A percentile compares a stretch with the other conserved stretches of the same genome.
These are phyloP conservation scores for Logfia minima DNA, from an alignment of 129 eudicot species.

Conservation along the genomic window DNA sequence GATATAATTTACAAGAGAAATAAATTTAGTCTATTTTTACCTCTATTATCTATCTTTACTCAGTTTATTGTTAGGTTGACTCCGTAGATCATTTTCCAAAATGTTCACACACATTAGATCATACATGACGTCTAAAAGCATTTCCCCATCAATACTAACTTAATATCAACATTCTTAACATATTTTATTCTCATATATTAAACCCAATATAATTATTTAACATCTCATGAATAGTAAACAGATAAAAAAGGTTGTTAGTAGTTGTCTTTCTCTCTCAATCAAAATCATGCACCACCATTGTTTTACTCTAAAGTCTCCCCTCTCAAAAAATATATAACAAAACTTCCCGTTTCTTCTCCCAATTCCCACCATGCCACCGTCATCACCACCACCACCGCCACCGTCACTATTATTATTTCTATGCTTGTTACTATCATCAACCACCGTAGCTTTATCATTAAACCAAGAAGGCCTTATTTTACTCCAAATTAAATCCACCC, in stretches of 20 bases:
- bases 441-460: slow-evolving; percentile 27
- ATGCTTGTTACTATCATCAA: background rate
- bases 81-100: too few species aligned
- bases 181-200: too few species aligned
- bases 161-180: too few species aligned
- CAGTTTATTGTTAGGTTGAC: too few species aligned
- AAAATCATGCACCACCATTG: slow-evolving; percentile 14
- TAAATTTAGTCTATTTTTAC: too few species aligned
- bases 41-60: too few species aligned
- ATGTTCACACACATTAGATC: too few species aligned
- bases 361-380: slow-evolving; percentile 27
- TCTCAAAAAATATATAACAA: slow-evolving; percentile 5
- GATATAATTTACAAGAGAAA: too few species aligned
- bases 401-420: slow-evolving; percentile 3
- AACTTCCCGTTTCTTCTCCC: background rate
- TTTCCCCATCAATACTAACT: too few species aligned
- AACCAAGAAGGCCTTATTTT: slow-evolving; percentile 63
- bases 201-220: too few species aligned
- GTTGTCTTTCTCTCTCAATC: slow-evolving; percentile 24
- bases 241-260: slow-evolving; percentile 22
- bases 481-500: slow-evolving; percentile 32
- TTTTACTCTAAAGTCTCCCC: slow-evolving; percentile 24
- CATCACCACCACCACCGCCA: slow-evolving; percentile 4
- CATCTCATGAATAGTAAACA: background rate
- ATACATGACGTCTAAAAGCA: too few species aligned